Evolutionary conservation across 179 eudicot species (phyloP), one percentile per base, ranked within the genome.

Genomic region (Actinidia chinensis): DNA sequence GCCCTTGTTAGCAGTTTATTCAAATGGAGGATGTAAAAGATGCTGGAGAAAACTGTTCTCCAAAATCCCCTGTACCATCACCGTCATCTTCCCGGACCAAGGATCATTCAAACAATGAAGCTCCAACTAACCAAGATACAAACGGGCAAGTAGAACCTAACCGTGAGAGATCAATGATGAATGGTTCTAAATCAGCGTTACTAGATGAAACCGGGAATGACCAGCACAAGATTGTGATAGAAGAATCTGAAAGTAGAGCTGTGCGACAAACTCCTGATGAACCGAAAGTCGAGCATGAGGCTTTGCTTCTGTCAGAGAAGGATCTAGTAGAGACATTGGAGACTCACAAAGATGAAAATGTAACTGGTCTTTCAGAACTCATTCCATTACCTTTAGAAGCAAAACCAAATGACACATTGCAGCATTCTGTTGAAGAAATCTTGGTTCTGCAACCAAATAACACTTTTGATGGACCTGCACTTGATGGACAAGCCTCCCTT

Each of bases 21-120:
- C 33, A 56, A 79, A 87, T 87, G 90, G 88, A 85, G 72, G 87
- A 76, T 70, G 72, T 64, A 20, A 83, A 83, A 81, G 43, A 55
- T 61, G 76, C 56, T 52, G 67, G 76, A 13, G 84, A 58, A 20
- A 58, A 58, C 20, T 56, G 1, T 22, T n/a, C 42, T 46, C 52
- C 22, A 4, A 66, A 56, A 73, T 20, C 52, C 6, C 14, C n/a
- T 5, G 17, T 18, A 74, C 70, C 67, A 51, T 47, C 76, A 20
- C 18, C 18, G 43, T 22, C 15, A 43, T 43, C 52, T 58, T 71
- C 81, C 78, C 80, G 59, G 52, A 14, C 71, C 44, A 76, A 63
- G 59, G 83, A 66, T 74, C 81, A 68, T 42, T 60, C 78, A 51
- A 6, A 28, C 17, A 36, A 17, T 75, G 76, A 74, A 75, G 56